phyloP scores from a whole-genome alignment of 2,329 filamentous ascomycete genomes.

The Xylariaceae sp. region DNA sequence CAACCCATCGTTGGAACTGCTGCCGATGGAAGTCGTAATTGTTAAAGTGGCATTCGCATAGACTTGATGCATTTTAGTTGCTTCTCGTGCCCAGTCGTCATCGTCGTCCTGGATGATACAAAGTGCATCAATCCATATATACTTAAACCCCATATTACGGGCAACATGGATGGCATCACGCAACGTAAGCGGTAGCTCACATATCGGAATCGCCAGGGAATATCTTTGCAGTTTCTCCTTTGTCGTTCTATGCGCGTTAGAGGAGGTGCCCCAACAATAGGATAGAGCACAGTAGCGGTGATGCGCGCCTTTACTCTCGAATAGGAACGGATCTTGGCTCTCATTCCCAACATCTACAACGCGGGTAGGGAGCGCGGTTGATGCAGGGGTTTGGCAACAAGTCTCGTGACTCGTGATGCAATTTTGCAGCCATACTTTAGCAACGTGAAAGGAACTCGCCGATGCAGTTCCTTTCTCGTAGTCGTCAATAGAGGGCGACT shows the following conservation, averaged over 20 bases:
- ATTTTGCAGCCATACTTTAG: not conserved
- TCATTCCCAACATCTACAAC: conserved; percentile 1
- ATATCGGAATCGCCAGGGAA: not conserved
- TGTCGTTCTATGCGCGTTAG: not conserved
- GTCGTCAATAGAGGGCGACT: not conserved
- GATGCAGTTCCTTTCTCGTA: not conserved
- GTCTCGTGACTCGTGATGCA: not conserved
- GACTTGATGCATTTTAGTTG: conserved; percentile 8
- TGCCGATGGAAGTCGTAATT: conserved; percentile 5
- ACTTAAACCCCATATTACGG: conserved; percentile 5
- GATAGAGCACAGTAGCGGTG: conserved; percentile 1
- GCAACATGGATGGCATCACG: conserved; percentile 3
- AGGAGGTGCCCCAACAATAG: conserved; percentile 4
- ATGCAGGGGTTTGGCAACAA: not conserved
- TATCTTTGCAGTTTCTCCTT: not conserved
- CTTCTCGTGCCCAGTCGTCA: conserved; percentile 8
- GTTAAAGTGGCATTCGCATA: conserved; percentile 12
- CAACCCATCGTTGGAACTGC: not conserved
- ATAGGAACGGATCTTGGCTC: not conserved
- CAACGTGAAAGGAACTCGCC: conserved; percentile 1
- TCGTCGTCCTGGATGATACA: conserved; percentile 15
- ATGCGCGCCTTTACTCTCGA: conserved; percentile 1
- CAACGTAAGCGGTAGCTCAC: not conserved
- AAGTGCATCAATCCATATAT: conserved; percentile 12
- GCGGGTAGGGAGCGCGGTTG: not conserved